phyloP scores from a whole-genome alignment of 176 grass and related monocot genomes.

The Microstegium vimineum region DNA sequence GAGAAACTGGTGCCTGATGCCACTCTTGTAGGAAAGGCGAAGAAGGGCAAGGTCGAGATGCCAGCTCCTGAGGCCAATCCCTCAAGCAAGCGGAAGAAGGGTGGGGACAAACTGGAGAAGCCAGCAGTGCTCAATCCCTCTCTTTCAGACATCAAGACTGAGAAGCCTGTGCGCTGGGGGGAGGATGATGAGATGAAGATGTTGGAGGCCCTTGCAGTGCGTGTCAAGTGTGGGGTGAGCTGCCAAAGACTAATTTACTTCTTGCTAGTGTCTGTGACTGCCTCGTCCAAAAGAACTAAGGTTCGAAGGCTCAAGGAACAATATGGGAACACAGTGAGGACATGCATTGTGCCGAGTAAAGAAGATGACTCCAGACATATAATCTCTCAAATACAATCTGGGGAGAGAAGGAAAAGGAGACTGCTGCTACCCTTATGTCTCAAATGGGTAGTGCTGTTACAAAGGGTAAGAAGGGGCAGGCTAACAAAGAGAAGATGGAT shows the following conservation, averaged over 20 bases:
- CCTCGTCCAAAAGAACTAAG: constrained; percentile 23
- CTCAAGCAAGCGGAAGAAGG: not conserved
- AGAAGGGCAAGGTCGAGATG: not conserved
- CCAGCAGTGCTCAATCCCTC: not conserved
- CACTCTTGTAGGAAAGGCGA: not conserved
- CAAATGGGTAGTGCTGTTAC: not conserved
- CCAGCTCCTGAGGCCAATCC: not conserved
- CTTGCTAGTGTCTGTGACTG: not conserved
- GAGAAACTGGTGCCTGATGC: not conserved
- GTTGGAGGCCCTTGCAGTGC: not conserved
- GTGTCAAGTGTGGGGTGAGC: not conserved
- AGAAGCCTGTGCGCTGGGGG: not conserved
- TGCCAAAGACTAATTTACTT: not conserved
- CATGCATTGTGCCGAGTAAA: not conserved
- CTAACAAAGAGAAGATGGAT: constrained; percentile 16
- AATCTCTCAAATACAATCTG: constrained; percentile 21
- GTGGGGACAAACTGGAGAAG: not conserved
- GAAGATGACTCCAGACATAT: constrained; percentile 23
- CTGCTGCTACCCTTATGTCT: not conserved
- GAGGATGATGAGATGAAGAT: constrained; percentile 18
- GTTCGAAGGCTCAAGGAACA: not conserved
- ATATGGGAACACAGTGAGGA: not conserved
- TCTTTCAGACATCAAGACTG: not conserved
- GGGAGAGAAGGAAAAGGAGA: constrained; percentile 28
- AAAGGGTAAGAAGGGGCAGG: constrained; percentile 39